Evolutionary conservation across 805 yeast species (phyloP).

Genomic region (Starmerella riodocensis): DNA sequence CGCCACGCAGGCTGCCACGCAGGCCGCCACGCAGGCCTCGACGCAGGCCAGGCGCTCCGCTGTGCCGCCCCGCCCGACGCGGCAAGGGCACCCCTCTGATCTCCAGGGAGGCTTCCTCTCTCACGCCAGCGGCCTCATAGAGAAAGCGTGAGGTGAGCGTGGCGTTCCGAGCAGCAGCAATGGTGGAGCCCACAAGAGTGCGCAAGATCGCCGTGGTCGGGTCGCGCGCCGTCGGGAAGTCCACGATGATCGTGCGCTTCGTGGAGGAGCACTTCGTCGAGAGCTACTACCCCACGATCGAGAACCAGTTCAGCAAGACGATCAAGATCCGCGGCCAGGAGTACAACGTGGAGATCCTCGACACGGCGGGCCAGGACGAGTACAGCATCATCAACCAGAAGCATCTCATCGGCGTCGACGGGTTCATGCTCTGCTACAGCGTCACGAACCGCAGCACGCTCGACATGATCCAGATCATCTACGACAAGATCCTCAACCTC

Average conservation of each 20-base stretch:
- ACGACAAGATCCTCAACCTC: constrained; percentile 68
- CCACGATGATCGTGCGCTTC: constrained; percentile 70
- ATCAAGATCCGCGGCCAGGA: constrained; percentile 58
- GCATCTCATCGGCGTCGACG: constrained; percentile 69
- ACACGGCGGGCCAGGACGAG: constrained; percentile 92
- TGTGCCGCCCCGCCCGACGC: too few species aligned
- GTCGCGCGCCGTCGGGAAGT: constrained; percentile 73
- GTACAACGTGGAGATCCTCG: constrained; percentile 71
- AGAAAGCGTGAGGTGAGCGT: too few species aligned
- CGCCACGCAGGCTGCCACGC: too few species aligned
- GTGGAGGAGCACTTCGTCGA: constrained; percentile 84
- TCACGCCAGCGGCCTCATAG: too few species aligned
- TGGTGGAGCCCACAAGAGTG: constrained; percentile 24
- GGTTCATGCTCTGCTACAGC: constrained; percentile 68
- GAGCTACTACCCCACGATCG: constrained; percentile 81
- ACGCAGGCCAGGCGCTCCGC: too few species aligned
- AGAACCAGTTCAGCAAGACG: constrained; percentile 64
- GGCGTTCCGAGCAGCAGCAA: constrained; percentile 2
- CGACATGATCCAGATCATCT: constrained; percentile 57
- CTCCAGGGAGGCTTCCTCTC: too few species aligned
- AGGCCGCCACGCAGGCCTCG: too few species aligned
- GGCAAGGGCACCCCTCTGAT: too few species aligned
- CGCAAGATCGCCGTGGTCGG: constrained; percentile 79
- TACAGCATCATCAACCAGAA: constrained; percentile 68
- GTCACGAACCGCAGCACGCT: constrained; percentile 68